Evolutionary conservation across 768 basidiomycete species (phyloP), one percentile per base, ranked within the genome.

Genomic region (Rhizopogon sp.): DNA sequence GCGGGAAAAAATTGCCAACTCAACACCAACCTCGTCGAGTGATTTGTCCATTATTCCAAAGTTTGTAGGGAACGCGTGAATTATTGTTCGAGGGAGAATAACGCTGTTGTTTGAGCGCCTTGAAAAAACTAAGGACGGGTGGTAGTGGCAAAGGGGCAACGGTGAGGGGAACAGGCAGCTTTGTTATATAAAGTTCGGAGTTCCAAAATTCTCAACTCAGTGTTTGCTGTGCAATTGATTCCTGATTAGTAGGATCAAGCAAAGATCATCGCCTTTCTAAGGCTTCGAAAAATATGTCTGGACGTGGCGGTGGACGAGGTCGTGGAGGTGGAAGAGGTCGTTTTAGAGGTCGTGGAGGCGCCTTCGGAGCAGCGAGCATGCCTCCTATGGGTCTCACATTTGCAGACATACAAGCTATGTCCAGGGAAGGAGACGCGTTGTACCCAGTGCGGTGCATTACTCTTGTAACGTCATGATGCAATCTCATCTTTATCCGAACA

Each of bases 351-450:
- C 73, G 76, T 20, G 54, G 68, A 13, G 64, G 70, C 28, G 58
- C 65, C 64, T 57, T 69, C 56, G 68, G 76, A 33, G 70, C 73
- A 43, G 59, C 70, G 29, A 61, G 61, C 17, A 68, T 79, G 39
- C 84, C 83, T 3, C 88, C 89, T 0, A 88, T 90, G 84, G 90
- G 91, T 17, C 78, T 93, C 31, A 84, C 85, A 6, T 89, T 88
- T 65, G 81, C 85, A 42, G 90, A 93, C 66, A 77, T 93, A 50
- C 87, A 90, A 66, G 78, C 82, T 47, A 71, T 92, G 64, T 86
- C 88, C 16, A 76, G 86, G 55, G 91, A 92, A 68, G 85, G 78
- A 54, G 85, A 87, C 40, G 83, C 83, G 29, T 72, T 91, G 66
- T 93, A 91, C 74, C 91, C 91, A 47, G 90, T 91, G 78, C 72